Evolutionary conservation across 2,329 filamentous ascomycete species (phyloP), one percentile per base, ranked within the genome.

Genomic region (Neofusicoccum sp.): DNA sequence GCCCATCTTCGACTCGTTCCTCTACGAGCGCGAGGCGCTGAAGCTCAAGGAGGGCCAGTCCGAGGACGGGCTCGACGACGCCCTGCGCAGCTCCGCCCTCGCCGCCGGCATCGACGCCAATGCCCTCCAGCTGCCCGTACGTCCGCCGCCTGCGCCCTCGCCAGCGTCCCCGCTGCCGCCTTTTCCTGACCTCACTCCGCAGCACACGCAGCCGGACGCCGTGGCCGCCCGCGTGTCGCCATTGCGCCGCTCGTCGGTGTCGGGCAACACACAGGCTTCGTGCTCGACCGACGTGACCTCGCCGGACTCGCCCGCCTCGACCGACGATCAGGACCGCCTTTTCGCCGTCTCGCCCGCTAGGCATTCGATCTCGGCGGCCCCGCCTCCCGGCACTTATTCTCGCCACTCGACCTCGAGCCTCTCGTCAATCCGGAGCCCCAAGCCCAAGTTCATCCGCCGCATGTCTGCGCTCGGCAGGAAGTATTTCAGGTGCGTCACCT

Each of bases 21-120:
- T 63, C 33, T 64, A 61, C 56, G 56, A 64, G 39, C 52, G 56
- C 33, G 62, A 64, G 33, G 62, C 56, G 14, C 56, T 64, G 8
- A 60, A 61, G 62, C 56, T 64, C 56, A 60, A 60, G 56, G 49
- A 60, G 47, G 62, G 62, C 62, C 62, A 64, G 54, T 54, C 56
- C 14, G 62, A 64, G 28, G 62, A 64, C 41, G 41, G 39, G 37
- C 56, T 64, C 31, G 56, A 64, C 56, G 44, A 56, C 6, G 47
- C 48, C 48, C 49, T 64, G 44, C 49, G 48, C 56, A 33, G 31
- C 44, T 28, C 28, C 6, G 62, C 62, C 28, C 45, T 45, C 29
- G 47, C 56, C 33, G 33, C 36, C 8, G 62, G 62, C 56, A 36
- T 64, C 43, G 47, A 59, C 37, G 41, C 36, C 48, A 29, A 29